Evolutionary conservation across 2,329 filamentous ascomycete genomes (phyloP).

Genomic region (Penicillium sumatraense): DNA sequence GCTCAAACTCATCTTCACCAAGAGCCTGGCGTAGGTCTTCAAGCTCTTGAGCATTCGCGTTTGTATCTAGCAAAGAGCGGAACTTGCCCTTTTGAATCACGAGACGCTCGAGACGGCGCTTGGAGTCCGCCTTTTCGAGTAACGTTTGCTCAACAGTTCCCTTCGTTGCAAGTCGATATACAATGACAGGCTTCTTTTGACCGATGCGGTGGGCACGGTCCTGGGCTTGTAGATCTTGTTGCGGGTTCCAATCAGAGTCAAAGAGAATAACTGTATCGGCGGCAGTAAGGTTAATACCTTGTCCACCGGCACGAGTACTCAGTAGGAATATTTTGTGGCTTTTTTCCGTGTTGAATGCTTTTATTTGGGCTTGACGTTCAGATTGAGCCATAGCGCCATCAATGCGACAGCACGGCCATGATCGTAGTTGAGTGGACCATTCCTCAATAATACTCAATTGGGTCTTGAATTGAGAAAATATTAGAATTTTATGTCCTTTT

Average conservation of each 20-base stretch:
- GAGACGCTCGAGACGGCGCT: slow-evolving; percentile 88
- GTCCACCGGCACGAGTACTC: slow-evolving; percentile 87
- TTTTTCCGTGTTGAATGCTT: slow-evolving; percentile 70
- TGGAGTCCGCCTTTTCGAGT: slow-evolving; percentile 85
- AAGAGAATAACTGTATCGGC: slow-evolving; percentile 94
- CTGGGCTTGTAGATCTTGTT: slow-evolving; percentile 95
- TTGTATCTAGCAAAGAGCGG: slow-evolving; percentile 66
- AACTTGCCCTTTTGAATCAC: slow-evolving; percentile 95
- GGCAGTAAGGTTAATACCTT: slow-evolving; percentile 90
- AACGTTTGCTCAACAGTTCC: slow-evolving; percentile 90
- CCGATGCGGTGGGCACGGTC: slow-evolving; percentile 95
- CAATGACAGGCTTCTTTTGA: slow-evolving; percentile 86
- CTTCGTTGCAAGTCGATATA: slow-evolving; percentile 91
- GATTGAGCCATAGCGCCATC: slow-evolving; percentile 83
- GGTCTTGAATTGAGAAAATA: slow-evolving; percentile 96
- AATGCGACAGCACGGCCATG: slow-evolving; percentile 85
- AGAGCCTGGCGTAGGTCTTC: slow-evolving; percentile 67
- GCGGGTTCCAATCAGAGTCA: slow-evolving; percentile 91
- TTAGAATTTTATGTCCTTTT: slow-evolving; percentile 83
- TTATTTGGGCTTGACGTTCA: slow-evolving; percentile 71
- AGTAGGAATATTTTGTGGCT: slow-evolving; percentile 79
- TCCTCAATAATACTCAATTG: slow-evolving; percentile 90
- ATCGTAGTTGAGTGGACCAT: slow-evolving; percentile 77
- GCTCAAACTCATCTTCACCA: slow-evolving; percentile 74
- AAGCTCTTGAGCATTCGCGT: slow-evolving; percentile 56